Conservation (phyloP, 768 basidiomycete species). For the Amanita pallidorosea region DNA sequence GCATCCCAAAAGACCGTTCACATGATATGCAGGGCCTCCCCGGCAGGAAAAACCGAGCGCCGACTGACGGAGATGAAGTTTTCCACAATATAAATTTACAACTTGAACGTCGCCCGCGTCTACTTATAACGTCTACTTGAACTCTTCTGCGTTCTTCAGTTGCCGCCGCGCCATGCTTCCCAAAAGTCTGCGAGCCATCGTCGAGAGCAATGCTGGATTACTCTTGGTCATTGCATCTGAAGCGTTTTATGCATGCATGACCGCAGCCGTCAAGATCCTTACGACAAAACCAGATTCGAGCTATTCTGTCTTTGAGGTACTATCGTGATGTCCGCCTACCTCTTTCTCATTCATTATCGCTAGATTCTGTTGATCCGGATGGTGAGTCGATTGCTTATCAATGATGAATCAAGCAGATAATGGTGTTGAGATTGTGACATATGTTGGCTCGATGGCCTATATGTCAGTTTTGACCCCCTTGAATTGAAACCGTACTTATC, state of each 20-base stretch:
- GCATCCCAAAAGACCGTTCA: no score
- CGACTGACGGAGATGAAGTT: no score
- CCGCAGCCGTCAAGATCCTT: not conserved
- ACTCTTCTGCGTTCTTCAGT: no score
- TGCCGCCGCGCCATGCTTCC: no score
- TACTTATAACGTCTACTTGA: no score
- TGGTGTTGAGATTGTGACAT: not conserved
- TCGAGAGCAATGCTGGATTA: not conserved
- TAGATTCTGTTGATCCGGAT: not conserved
- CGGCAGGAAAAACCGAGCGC: no score
- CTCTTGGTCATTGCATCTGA: not conserved
- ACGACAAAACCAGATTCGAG: conserved; percentile 1
- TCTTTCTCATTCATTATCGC: conserved; percentile 5
- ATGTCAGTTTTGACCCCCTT: not conserved
- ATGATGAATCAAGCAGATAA: not conserved
- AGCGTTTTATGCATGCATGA: not conserved
- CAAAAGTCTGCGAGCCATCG: not conserved
- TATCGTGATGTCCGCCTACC: not conserved
- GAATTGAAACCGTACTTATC: not conserved
- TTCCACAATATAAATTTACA: conserved; percentile 12
- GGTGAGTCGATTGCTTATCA: not conserved
- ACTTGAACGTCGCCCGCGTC: no score
- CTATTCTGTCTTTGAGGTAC: not conserved
- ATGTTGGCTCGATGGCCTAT: not conserved
- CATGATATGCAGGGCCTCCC: no score